phyloP scores from a whole-genome alignment of 2,329 filamentous ascomycete genomes.

The Botrytis medusae region DNA sequence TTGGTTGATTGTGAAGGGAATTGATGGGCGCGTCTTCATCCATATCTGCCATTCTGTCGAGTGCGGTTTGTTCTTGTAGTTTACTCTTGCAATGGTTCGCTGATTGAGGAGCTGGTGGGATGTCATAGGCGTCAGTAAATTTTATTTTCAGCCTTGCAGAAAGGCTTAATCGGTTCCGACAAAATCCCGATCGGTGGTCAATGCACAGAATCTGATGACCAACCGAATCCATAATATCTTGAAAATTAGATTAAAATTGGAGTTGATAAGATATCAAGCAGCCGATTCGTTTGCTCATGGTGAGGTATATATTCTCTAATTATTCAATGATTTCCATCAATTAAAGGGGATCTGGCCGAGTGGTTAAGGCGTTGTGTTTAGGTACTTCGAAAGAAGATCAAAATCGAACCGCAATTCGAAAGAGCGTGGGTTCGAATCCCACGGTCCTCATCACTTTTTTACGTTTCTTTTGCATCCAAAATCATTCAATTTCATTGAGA shows the following conservation, averaged over 20 bases:
- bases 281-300: rapidly evolving
- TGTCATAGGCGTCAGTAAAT: neutral
- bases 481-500: neutral
- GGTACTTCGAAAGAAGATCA: constrained; percentile 38
- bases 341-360: constrained; percentile 49
- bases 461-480: neutral
- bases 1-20: constrained; percentile 28
- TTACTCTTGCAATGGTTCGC: neutral
- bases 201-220: neutral
- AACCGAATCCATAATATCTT: neutral
- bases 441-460: constrained; percentile 44
- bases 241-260: neutral
- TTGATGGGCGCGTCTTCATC: constrained; percentile 40
- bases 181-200: neutral
- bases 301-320: too few relatives aligned
- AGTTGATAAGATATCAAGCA: neutral
- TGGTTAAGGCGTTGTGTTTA: constrained; percentile 60
- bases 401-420: constrained; percentile 42
- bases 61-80: neutral
- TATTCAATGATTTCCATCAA: too few relatives aligned
- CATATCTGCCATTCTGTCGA: constrained; percentile 34
- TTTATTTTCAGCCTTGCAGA: constrained; percentile 29
- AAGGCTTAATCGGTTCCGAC: constrained; percentile 21
- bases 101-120: neutral
- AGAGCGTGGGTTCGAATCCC: constrained; percentile 54